Percentiles rank a stretch among this genome's conserved stretches.
Evolutionary conservation across 1,139 yeast genomes (phyloP).

Genomic region (Maudiozyma humilis): DNA sequence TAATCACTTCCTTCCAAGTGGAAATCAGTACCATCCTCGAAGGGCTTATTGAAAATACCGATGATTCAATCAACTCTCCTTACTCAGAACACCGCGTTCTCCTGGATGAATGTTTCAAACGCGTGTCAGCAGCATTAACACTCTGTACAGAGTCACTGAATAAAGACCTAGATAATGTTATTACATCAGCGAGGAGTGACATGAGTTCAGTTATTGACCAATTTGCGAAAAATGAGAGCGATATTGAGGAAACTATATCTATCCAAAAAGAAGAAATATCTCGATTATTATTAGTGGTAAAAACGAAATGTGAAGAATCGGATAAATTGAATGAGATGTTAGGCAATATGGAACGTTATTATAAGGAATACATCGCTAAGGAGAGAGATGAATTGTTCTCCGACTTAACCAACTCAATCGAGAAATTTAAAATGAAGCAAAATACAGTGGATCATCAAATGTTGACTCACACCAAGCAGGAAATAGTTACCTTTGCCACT

Average conservation of each 20-base stretch:
- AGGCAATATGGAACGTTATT: background rate
- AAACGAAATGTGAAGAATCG: slow-evolving; percentile 4
- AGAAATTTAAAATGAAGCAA: slow-evolving; percentile 7
- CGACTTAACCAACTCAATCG: slow-evolving; percentile 6
- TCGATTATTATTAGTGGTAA: slow-evolving; percentile 13
- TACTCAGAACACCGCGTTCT: slow-evolving; percentile 9
- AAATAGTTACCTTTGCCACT: slow-evolving; percentile 2
- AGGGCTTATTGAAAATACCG: slow-evolving; percentile 5
- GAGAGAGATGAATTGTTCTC: slow-evolving; percentile 7
- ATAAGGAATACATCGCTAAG: slow-evolving; percentile 4
- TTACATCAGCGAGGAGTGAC: background rate
- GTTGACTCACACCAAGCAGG: slow-evolving; percentile 2
- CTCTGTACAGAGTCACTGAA: slow-evolving; percentile 3
- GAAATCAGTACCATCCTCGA: no score
- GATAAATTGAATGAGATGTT: slow-evolving; percentile 7
- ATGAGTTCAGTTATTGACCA: background rate
- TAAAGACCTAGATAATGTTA: background rate
- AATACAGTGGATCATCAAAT: slow-evolving; percentile 7
- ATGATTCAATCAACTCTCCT: slow-evolving; percentile 6
- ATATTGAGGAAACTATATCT: slow-evolving; percentile 1
- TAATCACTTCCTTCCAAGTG: no score
- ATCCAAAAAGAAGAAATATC: slow-evolving; percentile 11
- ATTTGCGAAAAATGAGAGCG: background rate
- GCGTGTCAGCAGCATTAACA: slow-evolving; percentile 5
- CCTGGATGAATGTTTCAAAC: slow-evolving; percentile 7